Conservation (phyloP, 139 green algal species). For the Deuterostichococcus epilithicus region DNA sequence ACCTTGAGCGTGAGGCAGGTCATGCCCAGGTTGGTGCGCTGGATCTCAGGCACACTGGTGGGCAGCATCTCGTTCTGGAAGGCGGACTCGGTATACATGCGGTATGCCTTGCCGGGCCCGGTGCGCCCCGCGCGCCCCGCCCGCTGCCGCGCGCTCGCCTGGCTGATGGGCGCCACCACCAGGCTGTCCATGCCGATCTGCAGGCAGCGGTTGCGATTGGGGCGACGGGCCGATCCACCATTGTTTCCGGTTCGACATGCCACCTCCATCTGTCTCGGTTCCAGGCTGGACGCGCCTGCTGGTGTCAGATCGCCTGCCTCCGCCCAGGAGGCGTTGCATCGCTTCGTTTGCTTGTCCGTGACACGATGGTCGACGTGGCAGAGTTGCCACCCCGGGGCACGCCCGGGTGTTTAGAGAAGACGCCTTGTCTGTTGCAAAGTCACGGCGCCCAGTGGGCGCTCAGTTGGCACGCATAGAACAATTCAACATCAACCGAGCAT, state of each 20-base stretch:
- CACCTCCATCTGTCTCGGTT: too few species aligned
- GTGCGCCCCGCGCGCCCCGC: conserved; percentile 92
- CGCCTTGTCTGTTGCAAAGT: neutral
- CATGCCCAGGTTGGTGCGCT: conserved; percentile 63
- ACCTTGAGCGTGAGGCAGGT: conserved; percentile 17
- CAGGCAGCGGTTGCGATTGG: neutral
- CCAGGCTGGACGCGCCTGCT: too few species aligned
- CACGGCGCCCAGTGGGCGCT: neutral
- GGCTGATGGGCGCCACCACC: conserved; percentile 91
- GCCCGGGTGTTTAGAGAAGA: too few species aligned
- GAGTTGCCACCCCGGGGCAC: too few species aligned
- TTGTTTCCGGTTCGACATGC: too few species aligned
- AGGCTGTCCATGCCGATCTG: conserved; percentile 92
- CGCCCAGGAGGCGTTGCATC: too few species aligned
- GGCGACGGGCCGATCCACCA: too few species aligned
- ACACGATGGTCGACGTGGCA: too few species aligned
- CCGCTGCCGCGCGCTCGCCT: conserved; percentile 87
- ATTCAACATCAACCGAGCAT: neutral
- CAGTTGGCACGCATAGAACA: neutral
- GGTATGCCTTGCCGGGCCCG: conserved; percentile 95
- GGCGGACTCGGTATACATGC: conserved; percentile 88
- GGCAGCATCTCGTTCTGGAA: conserved; percentile 91
- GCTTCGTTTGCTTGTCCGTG: too few species aligned
- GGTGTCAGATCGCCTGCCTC: too few species aligned
- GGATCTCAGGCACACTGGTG: conserved; percentile 85